phyloP scores from a whole-genome alignment of 495 filamentous ascomycete species.

The Rostrohypoxylon terebratum region DNA sequence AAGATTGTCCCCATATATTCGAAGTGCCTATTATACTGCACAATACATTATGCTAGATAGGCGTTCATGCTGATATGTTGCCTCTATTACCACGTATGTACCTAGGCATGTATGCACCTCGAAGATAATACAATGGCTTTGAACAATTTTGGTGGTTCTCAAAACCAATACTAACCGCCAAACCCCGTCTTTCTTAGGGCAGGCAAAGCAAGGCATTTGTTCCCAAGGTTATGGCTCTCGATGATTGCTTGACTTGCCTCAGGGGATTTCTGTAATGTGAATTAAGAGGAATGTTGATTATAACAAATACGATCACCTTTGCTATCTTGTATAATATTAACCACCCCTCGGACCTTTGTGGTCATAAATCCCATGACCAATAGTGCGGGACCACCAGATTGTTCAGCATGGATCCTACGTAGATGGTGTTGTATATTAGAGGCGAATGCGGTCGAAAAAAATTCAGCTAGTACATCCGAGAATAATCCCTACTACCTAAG shows the following conservation, averaged over 20 bases:
- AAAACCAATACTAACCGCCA: background rate
- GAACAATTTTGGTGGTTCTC: background rate
- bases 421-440: background rate
- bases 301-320: too few species aligned
- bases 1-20: background rate
- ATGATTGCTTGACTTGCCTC: background rate
- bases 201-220: background rate
- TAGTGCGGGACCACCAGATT: background rate
- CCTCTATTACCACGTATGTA: too few species aligned
- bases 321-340: background rate
- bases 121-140: slow-evolving; percentile 2
- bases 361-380: slow-evolving; percentile 1
- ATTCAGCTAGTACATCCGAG: background rate
- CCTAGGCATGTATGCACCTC: background rate
- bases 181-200: background rate
- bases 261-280: background rate
- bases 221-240: background rate
- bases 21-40: background rate
- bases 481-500: background rate
- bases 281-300: background rate
- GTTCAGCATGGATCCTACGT: background rate
- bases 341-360: slow-evolving; percentile 7
- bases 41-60: background rate
- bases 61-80: background rate
- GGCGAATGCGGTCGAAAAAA: background rate